Evolutionary conservation across 176 grass and related monocot genomes (phyloP), one percentile per base, ranked within the genome.

Genomic region (Carex cristatella): DNA sequence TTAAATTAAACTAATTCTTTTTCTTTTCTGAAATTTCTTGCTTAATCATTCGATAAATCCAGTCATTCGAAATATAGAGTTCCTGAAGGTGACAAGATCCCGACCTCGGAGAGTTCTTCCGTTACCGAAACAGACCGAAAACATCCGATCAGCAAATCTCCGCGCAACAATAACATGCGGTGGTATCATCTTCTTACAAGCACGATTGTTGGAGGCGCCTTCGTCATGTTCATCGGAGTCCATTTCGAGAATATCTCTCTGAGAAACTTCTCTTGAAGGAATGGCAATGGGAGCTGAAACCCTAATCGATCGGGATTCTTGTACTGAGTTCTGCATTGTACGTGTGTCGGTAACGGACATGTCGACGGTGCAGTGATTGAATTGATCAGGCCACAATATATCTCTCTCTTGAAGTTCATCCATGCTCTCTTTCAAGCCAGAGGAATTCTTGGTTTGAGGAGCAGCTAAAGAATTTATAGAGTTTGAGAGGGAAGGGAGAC

Each of bases 11-110:
- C 30, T 10, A 23, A 23, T 23, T 69, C 16, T n/a, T 54, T 69
- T 83, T 67, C 1, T 72, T 72, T 72, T 60, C 18, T 19, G 38
- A 69, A 68, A 13, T 10, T 57, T 54, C 69, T 13, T 69, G 49
- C 65, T 55, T 19, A 10, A 67, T 83, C 65, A 83, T 83, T 87
- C 85, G 16, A 87, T 79, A 37, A 87, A 82, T 61, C 86, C 86
- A 37, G 86, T 87, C 79, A 87, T 87, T 69, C 55, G 79, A 61
- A 83, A 73, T 54, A 87, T 87, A 9, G 51, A 49, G 56, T 87
- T 82, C 18, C 86, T 71, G 54, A 83, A 80, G 16, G n/a, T 48
- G 15, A 80, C 4, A n/a, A 87, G 55, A 75, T 87, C 77, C 54
- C 86, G 64, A 33, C 86, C 86, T 81, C 69, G 64, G 0, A 87